Percentiles rank a stretch among this genome's conserved stretches.
Evolutionary conservation across 257 asterid genomes (phyloP).

Genomic region (Solanum megistacrolobum): DNA sequence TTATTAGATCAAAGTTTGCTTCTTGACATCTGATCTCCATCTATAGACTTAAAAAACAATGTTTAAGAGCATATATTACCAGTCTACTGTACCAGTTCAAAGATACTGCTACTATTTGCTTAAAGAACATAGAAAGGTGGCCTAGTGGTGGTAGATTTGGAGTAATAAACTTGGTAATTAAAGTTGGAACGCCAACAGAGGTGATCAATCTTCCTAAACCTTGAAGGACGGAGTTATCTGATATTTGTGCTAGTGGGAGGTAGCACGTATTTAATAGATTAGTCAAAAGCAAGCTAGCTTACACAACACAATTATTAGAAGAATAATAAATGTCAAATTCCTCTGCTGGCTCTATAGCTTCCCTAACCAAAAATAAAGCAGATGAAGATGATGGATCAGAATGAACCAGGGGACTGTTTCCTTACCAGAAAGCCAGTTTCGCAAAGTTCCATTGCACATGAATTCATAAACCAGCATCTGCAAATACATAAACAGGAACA

Average conservation of each 20-base stretch:
- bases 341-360: background rate
- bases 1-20: background rate
- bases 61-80: background rate
- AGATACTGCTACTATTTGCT: background rate
- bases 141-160: background rate
- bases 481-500: conserved; percentile 1
- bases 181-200: background rate
- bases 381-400: background rate
- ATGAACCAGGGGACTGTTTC: background rate
- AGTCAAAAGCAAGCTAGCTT: background rate
- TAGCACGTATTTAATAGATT: background rate
- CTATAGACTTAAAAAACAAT: background rate
- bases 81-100: background rate
- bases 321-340: background rate
- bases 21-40: background rate
- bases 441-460: conserved; percentile 76
- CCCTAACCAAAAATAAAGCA: background rate
- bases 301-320: background rate
- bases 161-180: background rate
- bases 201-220: background rate
- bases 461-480: conserved; percentile 90
- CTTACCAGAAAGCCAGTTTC: conserved; percentile 69
- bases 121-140: background rate
- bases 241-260: background rate
- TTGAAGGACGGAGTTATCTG: background rate